phyloP scores from a whole-genome alignment of 139 green algal genomes.

The Chlorokybus atmophyticus region DNA sequence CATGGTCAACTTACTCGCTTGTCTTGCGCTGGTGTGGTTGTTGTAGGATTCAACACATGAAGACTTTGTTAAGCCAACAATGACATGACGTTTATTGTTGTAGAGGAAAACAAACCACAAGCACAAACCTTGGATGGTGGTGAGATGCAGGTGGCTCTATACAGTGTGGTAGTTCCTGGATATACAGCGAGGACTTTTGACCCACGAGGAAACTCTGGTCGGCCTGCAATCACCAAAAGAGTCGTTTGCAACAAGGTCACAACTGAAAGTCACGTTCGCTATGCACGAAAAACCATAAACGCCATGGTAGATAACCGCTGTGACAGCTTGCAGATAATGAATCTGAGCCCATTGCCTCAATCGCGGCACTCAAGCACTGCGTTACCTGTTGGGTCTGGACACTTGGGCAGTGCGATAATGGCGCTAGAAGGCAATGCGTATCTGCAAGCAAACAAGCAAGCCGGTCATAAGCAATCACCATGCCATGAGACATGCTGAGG shows the following conservation, averaged over 20 bases:
- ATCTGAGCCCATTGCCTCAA: too few relatives aligned
- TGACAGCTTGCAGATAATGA: too few relatives aligned
- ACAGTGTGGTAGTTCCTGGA: constrained; percentile 27
- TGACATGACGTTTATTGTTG: background rate
- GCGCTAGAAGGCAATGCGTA: constrained; percentile 13
- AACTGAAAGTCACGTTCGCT: too few relatives aligned
- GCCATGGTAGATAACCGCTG: too few relatives aligned
- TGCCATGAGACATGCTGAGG: too few relatives aligned
- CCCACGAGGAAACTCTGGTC: constrained; percentile 10
- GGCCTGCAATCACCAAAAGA: too few relatives aligned
- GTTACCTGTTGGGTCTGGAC: background rate
- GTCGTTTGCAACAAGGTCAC: too few relatives aligned
- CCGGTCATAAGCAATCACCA: too few relatives aligned
- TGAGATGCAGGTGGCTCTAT: constrained; percentile 11
- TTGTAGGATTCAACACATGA: background rate
- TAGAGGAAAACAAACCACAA: background rate
- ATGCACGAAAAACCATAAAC: too few relatives aligned
- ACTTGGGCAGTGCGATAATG: constrained; percentile 26
- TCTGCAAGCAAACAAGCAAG: too few relatives aligned
- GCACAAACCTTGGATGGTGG: constrained; percentile 17
- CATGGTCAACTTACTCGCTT: constrained; percentile 19
- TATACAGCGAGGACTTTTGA: constrained; percentile 22
- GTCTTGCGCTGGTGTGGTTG: constrained; percentile 16
- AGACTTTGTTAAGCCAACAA: background rate
- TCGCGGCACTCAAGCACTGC: too few relatives aligned